These are phyloP conservation scores for Paramarasmius palmivorus DNA, from an alignment of 1,284 basidiomycete species.

Conservation along the genomic window DNA sequence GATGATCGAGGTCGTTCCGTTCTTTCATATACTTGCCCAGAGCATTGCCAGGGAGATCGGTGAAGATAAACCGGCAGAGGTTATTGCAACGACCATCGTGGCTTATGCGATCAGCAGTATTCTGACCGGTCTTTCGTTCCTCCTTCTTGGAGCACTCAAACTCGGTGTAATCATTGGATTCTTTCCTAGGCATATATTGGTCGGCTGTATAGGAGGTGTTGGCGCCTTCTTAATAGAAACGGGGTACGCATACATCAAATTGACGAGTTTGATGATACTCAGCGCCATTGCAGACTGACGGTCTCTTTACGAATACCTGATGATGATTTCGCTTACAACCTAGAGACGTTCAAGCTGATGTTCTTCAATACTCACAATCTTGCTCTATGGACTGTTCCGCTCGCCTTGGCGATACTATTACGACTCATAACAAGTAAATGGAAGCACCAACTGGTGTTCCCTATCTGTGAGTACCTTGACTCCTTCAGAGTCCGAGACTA, in stretches of 20 bases:
- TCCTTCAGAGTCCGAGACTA: background rate
- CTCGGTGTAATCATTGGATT: constrained; percentile 91
- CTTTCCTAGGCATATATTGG: constrained; percentile 94
- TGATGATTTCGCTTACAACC: constrained; percentile 74
- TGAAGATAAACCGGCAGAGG: constrained; percentile 64
- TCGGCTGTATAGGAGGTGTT: constrained; percentile 96
- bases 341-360: constrained; percentile 64
- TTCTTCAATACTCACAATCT: constrained; percentile 64
- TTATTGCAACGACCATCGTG: constrained; percentile 90
- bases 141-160: constrained; percentile 81
- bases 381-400: constrained; percentile 74
- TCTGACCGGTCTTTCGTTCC: constrained; percentile 89
- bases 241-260: constrained; percentile 50
- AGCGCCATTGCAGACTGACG: constrained; percentile 56
- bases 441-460: constrained; percentile 92
- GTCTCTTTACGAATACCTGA: constrained; percentile 85
- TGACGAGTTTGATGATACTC: background rate
- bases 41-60: constrained; percentile 78
- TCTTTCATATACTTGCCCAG: constrained; percentile 41
- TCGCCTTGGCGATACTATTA: constrained; percentile 77
- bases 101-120: constrained; percentile 89
- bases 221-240: constrained; percentile 91
- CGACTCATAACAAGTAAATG: constrained; percentile 80
- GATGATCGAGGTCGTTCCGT: constrained; percentile 93
- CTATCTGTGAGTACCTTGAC: constrained; percentile 64